Conservation (phyloP, 192 early-diverging fungal genomes). For the Coemansia sp. region DNA sequence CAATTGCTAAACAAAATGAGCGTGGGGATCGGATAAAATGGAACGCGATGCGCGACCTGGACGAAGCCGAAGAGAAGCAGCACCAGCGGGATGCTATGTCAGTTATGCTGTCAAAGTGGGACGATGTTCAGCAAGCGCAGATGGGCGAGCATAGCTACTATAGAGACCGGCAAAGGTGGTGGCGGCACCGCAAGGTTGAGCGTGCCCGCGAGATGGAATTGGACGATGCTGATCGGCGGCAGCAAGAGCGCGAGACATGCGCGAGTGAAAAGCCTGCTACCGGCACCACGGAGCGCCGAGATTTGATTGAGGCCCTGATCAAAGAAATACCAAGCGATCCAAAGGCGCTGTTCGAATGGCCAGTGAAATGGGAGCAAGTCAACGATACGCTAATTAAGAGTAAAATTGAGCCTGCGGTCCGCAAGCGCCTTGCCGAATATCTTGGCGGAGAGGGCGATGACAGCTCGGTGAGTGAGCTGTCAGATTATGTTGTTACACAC, state of each 20-base stretch:
- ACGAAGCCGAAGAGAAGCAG: constrained; percentile 33
- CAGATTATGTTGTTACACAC: constrained; percentile 74
- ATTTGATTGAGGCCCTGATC: constrained; percentile 14
- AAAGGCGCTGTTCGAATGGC: constrained; percentile 27
- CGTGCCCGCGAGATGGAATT: constrained; percentile 66
- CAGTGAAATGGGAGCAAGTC: constrained; percentile 32
- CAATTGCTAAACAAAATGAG: constrained; percentile 17
- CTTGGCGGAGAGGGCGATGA: constrained; percentile 71
- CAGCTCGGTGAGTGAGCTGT: constrained; percentile 60
- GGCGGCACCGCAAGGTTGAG: constrained; percentile 60
- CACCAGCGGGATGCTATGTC: constrained; percentile 13
- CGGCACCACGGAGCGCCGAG: neutral
- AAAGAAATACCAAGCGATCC: constrained; percentile 24
- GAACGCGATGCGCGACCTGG: constrained; percentile 39
- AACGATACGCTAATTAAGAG: constrained; percentile 56
- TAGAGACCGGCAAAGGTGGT: constrained; percentile 74
- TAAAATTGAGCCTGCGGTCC: constrained; percentile 73
- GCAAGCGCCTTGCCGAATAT: constrained; percentile 77
- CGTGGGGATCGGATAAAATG: constrained; percentile 28
- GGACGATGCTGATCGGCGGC: constrained; percentile 66
- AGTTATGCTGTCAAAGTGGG: constrained; percentile 32
- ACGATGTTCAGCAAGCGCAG: constrained; percentile 33
- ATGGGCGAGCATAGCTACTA: constrained; percentile 67
- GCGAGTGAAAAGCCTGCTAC: constrained; percentile 7
- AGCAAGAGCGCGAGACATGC: constrained; percentile 47